Conservation (phyloP, 106 monocot genomes). For the Acorus gramineus region DNA sequence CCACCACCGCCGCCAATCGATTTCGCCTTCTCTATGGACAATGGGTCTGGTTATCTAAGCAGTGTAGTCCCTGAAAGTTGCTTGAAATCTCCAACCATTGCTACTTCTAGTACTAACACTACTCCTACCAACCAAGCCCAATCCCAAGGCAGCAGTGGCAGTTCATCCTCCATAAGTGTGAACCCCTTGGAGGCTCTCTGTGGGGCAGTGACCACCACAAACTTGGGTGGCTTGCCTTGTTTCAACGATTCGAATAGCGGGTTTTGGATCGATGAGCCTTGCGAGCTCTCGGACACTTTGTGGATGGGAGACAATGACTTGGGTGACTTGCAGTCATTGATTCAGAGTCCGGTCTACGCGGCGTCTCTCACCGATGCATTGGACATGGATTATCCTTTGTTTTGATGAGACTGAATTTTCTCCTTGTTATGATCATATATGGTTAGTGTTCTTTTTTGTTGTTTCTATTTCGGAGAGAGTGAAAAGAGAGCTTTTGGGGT, state of each 20-base stretch:
- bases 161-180: not conserved
- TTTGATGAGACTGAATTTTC: too few relatives aligned
- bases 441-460: too few relatives aligned
- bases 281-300: too few relatives aligned
- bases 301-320: too few relatives aligned
- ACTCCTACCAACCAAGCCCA: not conserved
- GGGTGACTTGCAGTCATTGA: too few relatives aligned
- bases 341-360: too few relatives aligned
- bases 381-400: too few relatives aligned
- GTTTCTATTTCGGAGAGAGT: too few relatives aligned
- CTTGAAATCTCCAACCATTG: constrained; percentile 13
- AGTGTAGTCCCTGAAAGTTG: constrained; percentile 50
- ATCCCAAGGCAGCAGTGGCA: not conserved
- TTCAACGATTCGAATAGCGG: constrained; percentile 7
- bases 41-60: constrained; percentile 40
- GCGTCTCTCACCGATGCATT: too few relatives aligned
- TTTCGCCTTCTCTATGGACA: constrained; percentile 20
- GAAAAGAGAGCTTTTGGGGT: too few relatives aligned
- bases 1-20: not conserved
- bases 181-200: not conserved
- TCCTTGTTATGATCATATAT: too few relatives aligned
- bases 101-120: not conserved
- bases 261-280: constrained; percentile 31
- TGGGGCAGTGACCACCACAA: constrained; percentile 8
- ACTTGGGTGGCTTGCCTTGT: constrained; percentile 1